phyloP scores from a whole-genome alignment of 2,329 filamentous ascomycete species.

The Colletotrichum sansevieriae region DNA sequence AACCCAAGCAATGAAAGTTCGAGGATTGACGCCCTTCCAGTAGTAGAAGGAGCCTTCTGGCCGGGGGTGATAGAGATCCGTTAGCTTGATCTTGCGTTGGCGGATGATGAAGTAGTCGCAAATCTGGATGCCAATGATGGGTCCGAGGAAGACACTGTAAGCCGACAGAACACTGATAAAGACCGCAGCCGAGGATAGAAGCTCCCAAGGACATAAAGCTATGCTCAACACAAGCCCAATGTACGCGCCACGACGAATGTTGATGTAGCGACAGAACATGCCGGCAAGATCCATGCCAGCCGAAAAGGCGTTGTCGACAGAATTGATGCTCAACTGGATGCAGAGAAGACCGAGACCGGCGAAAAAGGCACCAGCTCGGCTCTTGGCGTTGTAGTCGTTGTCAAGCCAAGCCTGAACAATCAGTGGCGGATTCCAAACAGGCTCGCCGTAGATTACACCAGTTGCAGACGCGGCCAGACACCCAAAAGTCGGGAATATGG shows the following conservation, averaged over 20 bases:
- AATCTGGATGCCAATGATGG: conserved; percentile 56
- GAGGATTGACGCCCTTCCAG: conserved; percentile 54
- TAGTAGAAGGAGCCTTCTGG: conserved; percentile 55
- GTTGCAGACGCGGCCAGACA: conserved; percentile 50
- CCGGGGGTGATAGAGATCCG: conserved; percentile 54
- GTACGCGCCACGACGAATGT: conserved; percentile 67
- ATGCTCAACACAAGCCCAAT: conserved; percentile 60
- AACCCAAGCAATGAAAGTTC: conserved; percentile 54
- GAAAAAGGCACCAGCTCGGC: conserved; percentile 41
- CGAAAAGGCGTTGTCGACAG: conserved; percentile 47
- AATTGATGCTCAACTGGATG: conserved; percentile 42
- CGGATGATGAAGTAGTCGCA: conserved; percentile 52
- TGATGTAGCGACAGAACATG: conserved; percentile 65
- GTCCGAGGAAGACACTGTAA: conserved; percentile 54
- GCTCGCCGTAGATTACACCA: conserved; percentile 49
- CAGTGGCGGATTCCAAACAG: conserved; percentile 56
- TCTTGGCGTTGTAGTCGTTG: conserved; percentile 23
- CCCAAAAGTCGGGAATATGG: conserved; percentile 55
- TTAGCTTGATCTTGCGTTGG: conserved; percentile 51
- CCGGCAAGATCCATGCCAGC: conserved; percentile 68
- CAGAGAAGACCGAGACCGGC: conserved; percentile 40
- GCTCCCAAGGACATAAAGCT: conserved; percentile 63
- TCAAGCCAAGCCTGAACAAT: conserved; percentile 39
- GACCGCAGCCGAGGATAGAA: conserved; percentile 55
- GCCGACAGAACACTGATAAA: conserved; percentile 53